Percentiles rank a stretch among this genome's conserved stretches.
phyloP scores from a whole-genome alignment of 208 protist species.

The Phytomonas sp. region DNA sequence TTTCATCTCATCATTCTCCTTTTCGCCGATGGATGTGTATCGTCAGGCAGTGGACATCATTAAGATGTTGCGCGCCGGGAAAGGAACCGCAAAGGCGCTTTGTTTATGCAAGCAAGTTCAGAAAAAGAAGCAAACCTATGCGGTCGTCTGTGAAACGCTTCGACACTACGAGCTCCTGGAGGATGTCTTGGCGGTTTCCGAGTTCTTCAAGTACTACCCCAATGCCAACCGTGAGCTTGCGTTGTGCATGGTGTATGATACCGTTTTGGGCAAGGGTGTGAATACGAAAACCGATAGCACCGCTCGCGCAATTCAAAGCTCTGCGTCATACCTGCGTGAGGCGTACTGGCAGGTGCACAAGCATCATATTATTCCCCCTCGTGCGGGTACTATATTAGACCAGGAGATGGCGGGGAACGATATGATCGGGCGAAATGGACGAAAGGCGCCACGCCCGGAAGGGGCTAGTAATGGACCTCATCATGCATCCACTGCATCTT shows the following conservation, averaged over 20 bases:
- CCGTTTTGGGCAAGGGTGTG: slow-evolving; percentile 79
- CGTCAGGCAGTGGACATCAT: slow-evolving; percentile 79
- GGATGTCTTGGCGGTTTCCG: slow-evolving; percentile 66
- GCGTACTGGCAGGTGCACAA: slow-evolving; percentile 72
- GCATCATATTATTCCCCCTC: slow-evolving; percentile 68
- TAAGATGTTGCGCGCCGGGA: slow-evolving; percentile 49
- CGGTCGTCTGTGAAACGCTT: slow-evolving; percentile 86
- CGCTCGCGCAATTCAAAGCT: slow-evolving; percentile 59
- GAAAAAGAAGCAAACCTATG: slow-evolving; percentile 90
- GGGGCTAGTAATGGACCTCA: neutral
- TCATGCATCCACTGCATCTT: slow-evolving; percentile 3
- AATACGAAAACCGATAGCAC: slow-evolving; percentile 80
- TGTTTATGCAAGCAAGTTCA: slow-evolving; percentile 89
- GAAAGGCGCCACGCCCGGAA: neutral
- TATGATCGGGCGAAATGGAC: neutral
- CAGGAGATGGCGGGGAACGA: slow-evolving; percentile 26
- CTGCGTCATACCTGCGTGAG: slow-evolving; percentile 63
- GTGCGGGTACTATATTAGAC: slow-evolving; percentile 21
- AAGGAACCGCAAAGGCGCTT: slow-evolving; percentile 83
- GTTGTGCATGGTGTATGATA: slow-evolving; percentile 84
- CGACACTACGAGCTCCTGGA: slow-evolving; percentile 82
- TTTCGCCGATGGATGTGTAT: slow-evolving; percentile 76
- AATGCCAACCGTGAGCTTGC: slow-evolving; percentile 57
- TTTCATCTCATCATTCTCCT: slow-evolving; percentile 4
- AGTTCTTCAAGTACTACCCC: slow-evolving; percentile 85